Base-by-base conservation (phyloP, 2,329 filamentous ascomycete genomes). In the Claviceps citrina region DNA sequence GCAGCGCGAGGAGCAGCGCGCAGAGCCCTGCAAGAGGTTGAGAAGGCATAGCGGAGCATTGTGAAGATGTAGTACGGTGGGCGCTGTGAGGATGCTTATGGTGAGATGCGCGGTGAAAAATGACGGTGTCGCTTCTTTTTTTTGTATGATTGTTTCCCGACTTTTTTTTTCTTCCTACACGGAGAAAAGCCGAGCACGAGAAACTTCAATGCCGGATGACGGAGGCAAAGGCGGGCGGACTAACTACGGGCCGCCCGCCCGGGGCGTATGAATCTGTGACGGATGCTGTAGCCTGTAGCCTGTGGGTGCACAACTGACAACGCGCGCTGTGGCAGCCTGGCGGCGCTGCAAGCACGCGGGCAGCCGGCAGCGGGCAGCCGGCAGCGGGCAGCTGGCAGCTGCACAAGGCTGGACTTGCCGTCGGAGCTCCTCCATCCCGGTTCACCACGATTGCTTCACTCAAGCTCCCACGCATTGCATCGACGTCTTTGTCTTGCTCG, bases 41-140 rank as follows among this genome's bases (percentile, higher is more conserved):
- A 54, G 38, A 68, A 43, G 40, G 59, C 58, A 53, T 68, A 64
- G 51, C 65, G 64, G 46, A 70, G 57, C 67, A 70, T 70, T 47
- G 24, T 47, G 32, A 24, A 24, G 2, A n/a, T 57, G 49, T 40
- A 13, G 20, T 38, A 24, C 35, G 44, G 28, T 33, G 22, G 37
- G 35, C 31, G 38, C 26, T 36, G 36, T 43, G 39, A 43, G 42
- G 31, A 42, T 35, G 32, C 19, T 38, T 42, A 15, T 19, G 31
- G 32, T n/a, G 31, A 15, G 10, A 38, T 25, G 31, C 30, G 7
- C n/a, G 26, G 8, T 24, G 22, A 24, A 24, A 5, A 5, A 24
- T 12, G 39, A 34, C 19, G 27, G n/a, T 44, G 31, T 39, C 36
- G 40, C 27, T 28, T 27, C 10, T 27, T 27, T 8, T 27, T 27